phyloP scores from a whole-genome alignment of 2,329 filamentous ascomycete species.

The Pestalotiopsis sp. region DNA sequence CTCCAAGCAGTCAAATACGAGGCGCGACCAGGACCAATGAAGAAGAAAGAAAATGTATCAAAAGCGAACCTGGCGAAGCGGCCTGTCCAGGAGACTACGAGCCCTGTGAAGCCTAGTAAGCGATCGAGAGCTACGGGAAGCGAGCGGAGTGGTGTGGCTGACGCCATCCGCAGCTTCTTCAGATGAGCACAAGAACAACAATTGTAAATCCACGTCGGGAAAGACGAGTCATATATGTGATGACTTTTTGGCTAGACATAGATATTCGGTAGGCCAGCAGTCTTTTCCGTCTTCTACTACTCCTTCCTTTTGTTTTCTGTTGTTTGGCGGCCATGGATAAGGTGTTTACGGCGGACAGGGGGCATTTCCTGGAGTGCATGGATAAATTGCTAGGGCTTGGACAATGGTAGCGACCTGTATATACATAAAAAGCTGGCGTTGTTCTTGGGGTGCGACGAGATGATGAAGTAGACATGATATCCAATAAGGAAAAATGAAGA shows the following conservation, averaged over 20 bases:
- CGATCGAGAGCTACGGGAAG: slow-evolving; percentile 39
- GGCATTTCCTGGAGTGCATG: background rate
- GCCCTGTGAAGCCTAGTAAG: slow-evolving; percentile 31
- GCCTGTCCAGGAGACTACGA: slow-evolving; percentile 23
- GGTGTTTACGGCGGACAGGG: background rate
- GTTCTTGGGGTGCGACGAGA: background rate
- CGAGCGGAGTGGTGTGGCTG: slow-evolving; percentile 40
- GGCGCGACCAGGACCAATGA: slow-evolving; percentile 22
- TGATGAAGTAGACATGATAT: background rate
- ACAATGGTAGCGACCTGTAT: background rate
- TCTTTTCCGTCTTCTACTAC: background rate
- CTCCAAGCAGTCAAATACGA: slow-evolving; percentile 21
- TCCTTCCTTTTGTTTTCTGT: background rate
- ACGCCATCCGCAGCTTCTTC: slow-evolving; percentile 48
- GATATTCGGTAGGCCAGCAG: background rate
- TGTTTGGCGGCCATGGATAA: background rate
- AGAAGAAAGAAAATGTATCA: slow-evolving; percentile 30
- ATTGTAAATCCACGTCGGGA: background rate
- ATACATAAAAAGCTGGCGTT: background rate
- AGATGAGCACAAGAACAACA: slow-evolving; percentile 31
- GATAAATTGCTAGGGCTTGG: background rate
- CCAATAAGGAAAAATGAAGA: background rate
- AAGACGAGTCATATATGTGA: background rate
- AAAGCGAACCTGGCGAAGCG: slow-evolving; percentile 17
- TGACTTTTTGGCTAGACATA: slow-evolving; percentile 13